phyloP scores from a whole-genome alignment of 2,329 filamentous ascomycete species.

The Pseudocercospora pini-densiflorae region DNA sequence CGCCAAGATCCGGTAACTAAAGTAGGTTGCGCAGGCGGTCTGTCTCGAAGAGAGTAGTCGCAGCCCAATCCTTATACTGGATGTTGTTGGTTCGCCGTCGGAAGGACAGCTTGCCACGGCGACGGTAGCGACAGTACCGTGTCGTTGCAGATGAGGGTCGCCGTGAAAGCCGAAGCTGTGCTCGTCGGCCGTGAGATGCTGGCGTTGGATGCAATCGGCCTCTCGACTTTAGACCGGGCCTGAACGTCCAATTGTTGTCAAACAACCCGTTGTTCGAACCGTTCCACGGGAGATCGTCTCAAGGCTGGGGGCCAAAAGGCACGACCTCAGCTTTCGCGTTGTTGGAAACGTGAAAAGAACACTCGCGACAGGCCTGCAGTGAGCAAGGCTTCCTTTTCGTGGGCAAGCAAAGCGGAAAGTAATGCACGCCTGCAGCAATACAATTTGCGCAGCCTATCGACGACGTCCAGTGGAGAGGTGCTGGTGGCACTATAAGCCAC shows the following conservation, averaged over 20 bases:
- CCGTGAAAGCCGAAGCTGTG: constrained; percentile 1
- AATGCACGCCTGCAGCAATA: constrained; percentile 24
- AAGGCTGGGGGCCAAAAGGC: neutral
- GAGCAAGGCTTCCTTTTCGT: constrained; percentile 10
- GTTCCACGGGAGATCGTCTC: neutral
- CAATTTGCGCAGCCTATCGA: constrained; percentile 26
- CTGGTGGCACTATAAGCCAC: constrained; percentile 24
- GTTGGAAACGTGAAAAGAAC: neutral
- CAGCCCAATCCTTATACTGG: constrained; percentile 16
- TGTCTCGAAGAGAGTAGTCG: constrained; percentile 27
- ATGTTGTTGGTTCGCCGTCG: constrained; percentile 25
- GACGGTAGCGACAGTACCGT: constrained; percentile 25
- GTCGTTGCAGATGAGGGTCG: constrained; percentile 7
- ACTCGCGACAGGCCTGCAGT: constrained; percentile 7
- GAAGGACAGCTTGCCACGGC: constrained; percentile 24
- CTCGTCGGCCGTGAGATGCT: constrained; percentile 6
- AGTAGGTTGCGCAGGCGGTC: constrained; percentile 23
- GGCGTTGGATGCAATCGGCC: constrained; percentile 9
- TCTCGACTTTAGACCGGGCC: neutral
- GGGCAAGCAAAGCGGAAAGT: constrained; percentile 19
- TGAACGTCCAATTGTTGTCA: neutral
- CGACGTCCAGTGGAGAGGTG: constrained; percentile 14
- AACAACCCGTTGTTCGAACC: neutral
- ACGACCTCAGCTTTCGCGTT: neutral
- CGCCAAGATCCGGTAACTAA: constrained; percentile 7